Conservation (phyloP, 2,329 filamentous ascomycete species). For the Trichoderma aggressivum region DNA sequence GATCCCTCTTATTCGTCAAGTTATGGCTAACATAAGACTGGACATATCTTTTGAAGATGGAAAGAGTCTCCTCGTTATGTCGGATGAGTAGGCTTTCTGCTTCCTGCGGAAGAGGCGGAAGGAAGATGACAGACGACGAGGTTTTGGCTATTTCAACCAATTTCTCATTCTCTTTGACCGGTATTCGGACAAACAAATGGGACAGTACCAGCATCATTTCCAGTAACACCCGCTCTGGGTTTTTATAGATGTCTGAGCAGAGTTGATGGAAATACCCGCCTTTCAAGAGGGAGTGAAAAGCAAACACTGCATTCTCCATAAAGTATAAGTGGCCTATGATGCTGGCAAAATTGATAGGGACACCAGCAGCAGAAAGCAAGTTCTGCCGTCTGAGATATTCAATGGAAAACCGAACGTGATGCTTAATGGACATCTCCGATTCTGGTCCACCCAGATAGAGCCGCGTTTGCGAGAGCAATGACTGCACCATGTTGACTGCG, state of each 20-base stretch:
- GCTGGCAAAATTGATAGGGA: slow-evolving; percentile 69
- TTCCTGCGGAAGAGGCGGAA: slow-evolving; percentile 58
- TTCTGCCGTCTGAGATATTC: slow-evolving; percentile 71
- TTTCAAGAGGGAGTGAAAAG: slow-evolving; percentile 70
- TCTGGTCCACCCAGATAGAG: slow-evolving; percentile 68
- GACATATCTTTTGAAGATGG: slow-evolving; percentile 67
- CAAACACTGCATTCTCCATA: slow-evolving; percentile 71
- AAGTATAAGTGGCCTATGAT: slow-evolving; percentile 71
- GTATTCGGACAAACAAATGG: slow-evolving; percentile 65
- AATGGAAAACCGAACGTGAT: slow-evolving; percentile 77
- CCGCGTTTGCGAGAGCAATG: slow-evolving; percentile 65
- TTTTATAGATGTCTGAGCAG: slow-evolving; percentile 53
- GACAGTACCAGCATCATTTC: slow-evolving; percentile 65
- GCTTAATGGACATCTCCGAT: slow-evolving; percentile 65
- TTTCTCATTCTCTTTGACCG: slow-evolving; percentile 42
- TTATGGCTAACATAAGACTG: slow-evolving; percentile 66
- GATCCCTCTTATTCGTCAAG: slow-evolving; percentile 47
- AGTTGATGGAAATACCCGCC: slow-evolving; percentile 65
- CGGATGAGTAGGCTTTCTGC: slow-evolving; percentile 54
- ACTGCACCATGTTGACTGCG: slow-evolving; percentile 59
- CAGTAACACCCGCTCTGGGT: slow-evolving; percentile 48
- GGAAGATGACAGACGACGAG: slow-evolving; percentile 61
- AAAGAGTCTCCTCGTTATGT: slow-evolving; percentile 64
- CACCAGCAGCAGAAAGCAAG: slow-evolving; percentile 58
- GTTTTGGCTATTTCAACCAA: slow-evolving; percentile 48